Evolutionary conservation across 208 protist genomes (phyloP).

Genomic region (Zelonia costaricensis): DNA sequence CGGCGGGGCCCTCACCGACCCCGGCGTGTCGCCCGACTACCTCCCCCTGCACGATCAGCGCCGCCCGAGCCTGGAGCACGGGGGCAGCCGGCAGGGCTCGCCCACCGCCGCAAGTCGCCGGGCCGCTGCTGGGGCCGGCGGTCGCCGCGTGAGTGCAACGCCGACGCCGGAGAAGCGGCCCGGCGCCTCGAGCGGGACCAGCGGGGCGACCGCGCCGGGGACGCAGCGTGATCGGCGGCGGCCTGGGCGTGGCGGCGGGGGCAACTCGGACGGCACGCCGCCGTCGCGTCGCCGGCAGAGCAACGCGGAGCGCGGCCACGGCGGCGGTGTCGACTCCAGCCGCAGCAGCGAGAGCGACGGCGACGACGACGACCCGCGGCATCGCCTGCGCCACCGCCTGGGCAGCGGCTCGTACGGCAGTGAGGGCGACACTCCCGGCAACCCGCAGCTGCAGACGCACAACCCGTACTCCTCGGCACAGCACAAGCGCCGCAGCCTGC

Average conservation of each 20-base stretch:
- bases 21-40: slow-evolving; percentile 15
- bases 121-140: not conserved
- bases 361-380: slow-evolving; percentile 5
- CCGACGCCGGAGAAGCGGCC: slow-evolving; percentile 4
- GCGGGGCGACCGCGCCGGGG: not conserved
- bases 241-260: not conserved
- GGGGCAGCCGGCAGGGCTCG: not conserved
- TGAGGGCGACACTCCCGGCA: slow-evolving; percentile 32
- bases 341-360: not conserved
- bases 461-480: slow-evolving; percentile 28
- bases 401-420: slow-evolving; percentile 4
- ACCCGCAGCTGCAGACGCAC: slow-evolving; percentile 58
- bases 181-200: not conserved
- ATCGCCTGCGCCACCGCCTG: not conserved
- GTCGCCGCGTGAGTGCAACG: not conserved
- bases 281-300: not conserved
- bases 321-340: not conserved
- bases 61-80: not conserved
- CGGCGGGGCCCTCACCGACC: slow-evolving; percentile 10
- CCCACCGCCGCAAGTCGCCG: slow-evolving; percentile 20
- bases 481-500: slow-evolving; percentile 1
- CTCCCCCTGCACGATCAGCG: not conserved
- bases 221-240: slow-evolving; percentile 1
- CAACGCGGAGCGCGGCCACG: not conserved
- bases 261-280: not conserved